Base-by-base conservation (phyloP, 2,329 filamentous ascomycete species). In the Penicillium occitanis region DNA sequence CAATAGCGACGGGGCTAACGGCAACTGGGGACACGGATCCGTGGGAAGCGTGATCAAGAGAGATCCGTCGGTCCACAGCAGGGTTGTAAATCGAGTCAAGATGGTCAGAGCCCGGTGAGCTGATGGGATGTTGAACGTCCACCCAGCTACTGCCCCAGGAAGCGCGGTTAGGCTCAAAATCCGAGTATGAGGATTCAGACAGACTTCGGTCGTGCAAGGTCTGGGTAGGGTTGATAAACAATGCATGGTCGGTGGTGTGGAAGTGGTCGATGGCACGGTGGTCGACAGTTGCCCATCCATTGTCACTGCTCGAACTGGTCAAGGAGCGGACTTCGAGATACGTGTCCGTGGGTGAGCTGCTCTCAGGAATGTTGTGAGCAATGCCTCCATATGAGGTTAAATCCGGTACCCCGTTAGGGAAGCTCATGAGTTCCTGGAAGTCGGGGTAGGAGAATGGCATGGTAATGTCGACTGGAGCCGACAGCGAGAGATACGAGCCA, bases 171-270 rank as follows among this genome's bases (percentile, higher is more conserved):
- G 71, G 81, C 68, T 86, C 85, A 4, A 88, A 87, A 40, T 93
- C 90, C 1, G 91, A 89, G 70, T 89, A 87, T 0, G 91, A 95
- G 2, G 92, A 95, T 73, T 96, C 92, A 3, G 93, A 97, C 72
- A 90, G 89, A 64, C 90, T 93, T 71, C 93, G 88, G 73, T 96
- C 86, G 80, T 97, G 94, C 61, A 98, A 83, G 0, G 93, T 96
- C 80, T 97, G 91, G 68, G 90, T 88, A 1, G 94, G 94, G 79
- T 97, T 97, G 83, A 96, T 96, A 74, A 97, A 93, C 70, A 91
- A 89, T 14, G 82, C 81, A 66, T 80, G 81, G 48, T 89, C 83
- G 55, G 85, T 83, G 48, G 22, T 22, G 40, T 60, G 57, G 71
- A 85, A 84, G 60, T 86, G 87, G 40, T 94, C 91, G 71, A 91